Evolutionary conservation across 768 basidiomycete species (phyloP), one percentile per base, ranked within the genome.

Genomic region (Suillus brevipes): DNA sequence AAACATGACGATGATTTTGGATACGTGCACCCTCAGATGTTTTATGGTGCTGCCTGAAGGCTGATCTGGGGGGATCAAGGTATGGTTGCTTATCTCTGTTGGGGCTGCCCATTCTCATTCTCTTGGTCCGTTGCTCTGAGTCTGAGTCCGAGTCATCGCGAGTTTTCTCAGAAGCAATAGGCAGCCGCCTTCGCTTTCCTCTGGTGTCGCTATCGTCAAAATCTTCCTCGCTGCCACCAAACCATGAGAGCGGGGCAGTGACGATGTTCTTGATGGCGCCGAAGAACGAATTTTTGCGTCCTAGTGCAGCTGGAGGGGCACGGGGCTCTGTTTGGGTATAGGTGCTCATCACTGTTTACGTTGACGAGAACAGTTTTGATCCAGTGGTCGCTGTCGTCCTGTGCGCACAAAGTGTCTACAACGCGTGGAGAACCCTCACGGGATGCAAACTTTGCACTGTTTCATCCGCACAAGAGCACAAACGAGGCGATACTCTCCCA

Each of bases 181-280:
- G 75, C 50, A 80, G 69, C 37, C 86, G 79, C 70, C 87, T 80
- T 67, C 87, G 84, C 73, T 89, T 88, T 67, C 85, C 85, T 47
- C 77, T 80, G 25, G 18, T 40, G 18, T 59, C 58, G 64, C 78
- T 72, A 71, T 83, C 82, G 68, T 79, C 81, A 53, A 81, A 78
- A 67, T 84, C 84, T 72, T 84, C 84, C 66, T 81, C 80, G 66
- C 79, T 74, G 68, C 80, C 75, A 68, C 84, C 82, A 77, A 89
- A 86, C 77, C 84, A 80, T 58, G 75, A 55, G 68, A 89, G 79
- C 53, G 88, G 87, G 23, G 87, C 85, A 38, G 87, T 84, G 66
- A 90, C 88, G 73, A 89, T 78, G 77, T 81, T 85, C 81, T 84
- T 89, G 76, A 90, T 83, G 56, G 87, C 75, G 59, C 85, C 86